Evolutionary conservation across 495 filamentous ascomycete species (phyloP).

Genomic region (Cudoniella acicularis): DNA sequence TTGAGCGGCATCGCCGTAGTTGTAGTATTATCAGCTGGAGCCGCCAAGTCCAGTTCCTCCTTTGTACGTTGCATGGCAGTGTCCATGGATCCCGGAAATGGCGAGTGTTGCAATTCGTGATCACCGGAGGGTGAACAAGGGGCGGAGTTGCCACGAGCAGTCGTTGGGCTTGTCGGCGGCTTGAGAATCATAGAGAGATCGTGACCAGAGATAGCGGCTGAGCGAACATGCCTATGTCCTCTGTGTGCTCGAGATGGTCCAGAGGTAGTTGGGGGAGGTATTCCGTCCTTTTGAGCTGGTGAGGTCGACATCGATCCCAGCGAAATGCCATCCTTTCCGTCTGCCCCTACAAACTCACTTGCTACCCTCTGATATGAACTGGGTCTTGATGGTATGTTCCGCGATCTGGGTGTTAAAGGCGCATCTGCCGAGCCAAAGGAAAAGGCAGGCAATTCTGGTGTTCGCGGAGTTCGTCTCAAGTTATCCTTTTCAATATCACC

Average conservation of each 20-base stretch:
- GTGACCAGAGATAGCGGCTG: slow-evolving; percentile 80
- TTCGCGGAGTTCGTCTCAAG: not conserved
- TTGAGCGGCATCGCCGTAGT: slow-evolving; percentile 28
- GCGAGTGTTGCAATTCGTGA: slow-evolving; percentile 36
- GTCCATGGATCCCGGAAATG: slow-evolving; percentile 18
- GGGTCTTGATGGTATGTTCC: slow-evolving; percentile 35
- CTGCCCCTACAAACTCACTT: slow-evolving; percentile 77
- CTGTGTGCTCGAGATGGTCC: slow-evolving; percentile 49
- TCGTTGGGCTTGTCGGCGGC: slow-evolving; percentile 25
- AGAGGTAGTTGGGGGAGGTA: slow-evolving; percentile 45
- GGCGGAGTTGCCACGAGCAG: slow-evolving; percentile 54
- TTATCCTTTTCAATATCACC: not conserved
- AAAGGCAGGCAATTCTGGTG: slow-evolving; percentile 53
- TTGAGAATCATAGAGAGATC: slow-evolving; percentile 74
- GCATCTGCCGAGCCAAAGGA: slow-evolving; percentile 58
- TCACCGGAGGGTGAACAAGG: slow-evolving; percentile 62
- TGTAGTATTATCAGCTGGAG: slow-evolving; percentile 28
- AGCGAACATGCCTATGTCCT: slow-evolving; percentile 80
- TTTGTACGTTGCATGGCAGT: slow-evolving; percentile 6
- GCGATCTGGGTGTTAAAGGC: slow-evolving; percentile 38
- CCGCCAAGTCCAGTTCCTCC: not conserved
- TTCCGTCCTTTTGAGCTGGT: slow-evolving; percentile 57
- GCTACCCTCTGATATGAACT: slow-evolving; percentile 66
- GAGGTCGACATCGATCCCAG: slow-evolving; percentile 47
- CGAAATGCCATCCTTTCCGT: slow-evolving; percentile 34